Conservation (phyloP, 192 early-diverging fungal species). For the Bifiguratus adelaidae region DNA sequence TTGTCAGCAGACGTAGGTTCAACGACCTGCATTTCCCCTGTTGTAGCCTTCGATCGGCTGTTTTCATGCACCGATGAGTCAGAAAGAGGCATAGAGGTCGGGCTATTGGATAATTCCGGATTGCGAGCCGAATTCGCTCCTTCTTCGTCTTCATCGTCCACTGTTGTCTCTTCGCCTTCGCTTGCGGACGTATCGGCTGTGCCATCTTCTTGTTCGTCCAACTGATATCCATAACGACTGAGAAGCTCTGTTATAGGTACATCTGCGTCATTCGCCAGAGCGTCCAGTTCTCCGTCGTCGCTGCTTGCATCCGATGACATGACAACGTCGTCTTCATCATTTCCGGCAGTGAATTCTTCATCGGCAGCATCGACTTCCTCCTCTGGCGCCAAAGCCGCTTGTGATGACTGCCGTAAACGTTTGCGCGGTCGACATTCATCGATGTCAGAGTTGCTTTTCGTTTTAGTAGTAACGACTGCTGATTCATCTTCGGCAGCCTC, state of each 20-base stretch:
- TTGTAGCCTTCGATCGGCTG: no score
- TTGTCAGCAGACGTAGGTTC: constrained; percentile 16
- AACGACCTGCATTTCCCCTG: no score
- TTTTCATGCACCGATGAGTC: no score
- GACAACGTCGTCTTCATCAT: background rate
- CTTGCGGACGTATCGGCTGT: constrained; percentile 3
- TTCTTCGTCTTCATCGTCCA: background rate
- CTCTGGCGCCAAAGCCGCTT: background rate
- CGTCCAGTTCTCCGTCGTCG: constrained; percentile 19
- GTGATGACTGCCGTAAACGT: background rate
- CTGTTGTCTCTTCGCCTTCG: constrained; percentile 3
- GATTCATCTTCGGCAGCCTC: constrained; percentile 8
- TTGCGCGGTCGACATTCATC: background rate
- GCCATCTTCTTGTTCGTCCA: constrained; percentile 3
- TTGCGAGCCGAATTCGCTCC: no score
- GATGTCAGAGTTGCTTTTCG: constrained; percentile 3
- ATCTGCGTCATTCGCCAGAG: constrained; percentile 8
- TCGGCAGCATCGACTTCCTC: constrained; percentile 5
- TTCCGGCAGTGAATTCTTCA: constrained; percentile 9
- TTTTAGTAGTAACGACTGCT: constrained; percentile 2
- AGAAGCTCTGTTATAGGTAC: constrained; percentile 16
- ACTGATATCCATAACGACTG: constrained; percentile 20
- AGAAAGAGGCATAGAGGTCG: no score
- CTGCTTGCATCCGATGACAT: constrained; percentile 14
- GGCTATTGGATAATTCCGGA: no score